Percentiles rank a stretch among this genome's conserved stretches.
Conservation (phyloP, 257 asterid species). For the Fraxinus americana region DNA sequence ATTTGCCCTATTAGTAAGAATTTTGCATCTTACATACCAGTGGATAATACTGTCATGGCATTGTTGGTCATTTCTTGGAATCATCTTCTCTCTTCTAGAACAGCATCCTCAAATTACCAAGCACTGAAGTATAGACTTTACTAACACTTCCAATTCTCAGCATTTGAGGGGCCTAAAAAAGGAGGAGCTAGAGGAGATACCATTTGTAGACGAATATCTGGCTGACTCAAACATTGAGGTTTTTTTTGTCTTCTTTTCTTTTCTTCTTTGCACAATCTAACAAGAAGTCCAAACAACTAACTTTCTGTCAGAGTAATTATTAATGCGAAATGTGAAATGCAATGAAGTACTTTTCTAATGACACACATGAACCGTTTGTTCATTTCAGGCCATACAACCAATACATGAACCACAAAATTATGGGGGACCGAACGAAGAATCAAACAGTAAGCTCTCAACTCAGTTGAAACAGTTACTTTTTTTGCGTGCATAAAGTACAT, state of each 20-base stretch:
- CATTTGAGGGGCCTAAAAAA: constrained; percentile 58
- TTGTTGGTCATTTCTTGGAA: constrained; percentile 7
- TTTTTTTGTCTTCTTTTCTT: neutral
- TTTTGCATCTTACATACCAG: constrained; percentile 17
- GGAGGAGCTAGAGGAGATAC: constrained; percentile 77
- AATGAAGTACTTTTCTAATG: neutral
- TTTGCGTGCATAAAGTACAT: constrained; percentile 5
- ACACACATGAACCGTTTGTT: neutral
- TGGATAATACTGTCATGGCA: neutral
- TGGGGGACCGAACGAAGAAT: constrained; percentile 39
- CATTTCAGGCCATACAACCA: constrained; percentile 44
- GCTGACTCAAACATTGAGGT: constrained; percentile 72
- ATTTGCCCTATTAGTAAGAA: constrained; percentile 2
- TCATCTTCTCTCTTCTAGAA: neutral
- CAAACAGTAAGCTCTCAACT: constrained; percentile 45
- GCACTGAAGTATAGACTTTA: constrained; percentile 10
- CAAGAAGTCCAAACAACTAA: constrained; percentile 17
- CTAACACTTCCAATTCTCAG: constrained; percentile 46
- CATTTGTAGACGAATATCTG: constrained; percentile 57
- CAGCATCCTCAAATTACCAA: constrained; percentile 14
- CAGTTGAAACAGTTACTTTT: constrained; percentile 14
- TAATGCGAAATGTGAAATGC: constrained; percentile 1
- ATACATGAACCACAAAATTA: constrained; percentile 44
- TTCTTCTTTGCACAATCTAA: constrained; percentile 2
- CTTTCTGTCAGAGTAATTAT: constrained; percentile 1